These are phyloP conservation scores for Elsinoe arachidis DNA, from an alignment of 2,329 filamentous ascomycete genomes.

Conservation along the genomic window DNA sequence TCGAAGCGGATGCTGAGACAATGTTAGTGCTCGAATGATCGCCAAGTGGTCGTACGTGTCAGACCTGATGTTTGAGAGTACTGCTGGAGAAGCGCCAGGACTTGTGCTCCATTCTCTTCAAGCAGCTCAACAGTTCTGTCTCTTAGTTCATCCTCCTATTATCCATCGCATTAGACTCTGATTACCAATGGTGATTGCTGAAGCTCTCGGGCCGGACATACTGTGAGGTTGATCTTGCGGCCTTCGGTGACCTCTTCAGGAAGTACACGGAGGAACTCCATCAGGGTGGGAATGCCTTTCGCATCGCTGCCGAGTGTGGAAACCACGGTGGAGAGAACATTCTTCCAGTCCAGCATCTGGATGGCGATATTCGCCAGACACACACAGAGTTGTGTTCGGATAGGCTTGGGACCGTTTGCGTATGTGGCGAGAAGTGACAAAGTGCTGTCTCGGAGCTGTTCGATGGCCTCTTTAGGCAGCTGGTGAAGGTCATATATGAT, in stretches of 20 bases:
- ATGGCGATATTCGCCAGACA: conserved; percentile 91
- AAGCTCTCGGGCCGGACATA: conserved; percentile 58
- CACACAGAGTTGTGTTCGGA: conserved; percentile 82
- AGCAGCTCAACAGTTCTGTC: conserved; percentile 80
- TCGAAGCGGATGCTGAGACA: conserved; percentile 58
- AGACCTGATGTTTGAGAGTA: conserved; percentile 87
- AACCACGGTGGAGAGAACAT: conserved; percentile 77
- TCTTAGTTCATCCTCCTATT: conserved; percentile 87
- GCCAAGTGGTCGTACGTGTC: neutral
- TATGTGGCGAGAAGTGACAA: conserved; percentile 73
- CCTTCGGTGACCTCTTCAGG: conserved; percentile 98
- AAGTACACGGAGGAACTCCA: conserved; percentile 93
- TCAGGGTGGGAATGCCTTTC: conserved; percentile 72
- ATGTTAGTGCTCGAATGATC: conserved; percentile 17
- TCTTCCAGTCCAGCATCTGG: conserved; percentile 92
- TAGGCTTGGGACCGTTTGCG: conserved; percentile 67
- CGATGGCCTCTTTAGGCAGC: conserved; percentile 65
- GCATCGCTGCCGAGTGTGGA: conserved; percentile 66
- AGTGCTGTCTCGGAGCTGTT: conserved; percentile 73
- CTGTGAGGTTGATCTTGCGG: conserved; percentile 97
- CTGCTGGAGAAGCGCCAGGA: conserved; percentile 76
- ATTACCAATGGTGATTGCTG: conserved; percentile 20
- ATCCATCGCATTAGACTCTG: conserved; percentile 33
- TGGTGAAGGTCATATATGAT: conserved; percentile 95
- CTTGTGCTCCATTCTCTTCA: conserved; percentile 80